Percentiles rank a stretch among this genome's conserved stretches.
phyloP scores from a whole-genome alignment of 805 yeast species.

The Priceomyces melissophilus region DNA sequence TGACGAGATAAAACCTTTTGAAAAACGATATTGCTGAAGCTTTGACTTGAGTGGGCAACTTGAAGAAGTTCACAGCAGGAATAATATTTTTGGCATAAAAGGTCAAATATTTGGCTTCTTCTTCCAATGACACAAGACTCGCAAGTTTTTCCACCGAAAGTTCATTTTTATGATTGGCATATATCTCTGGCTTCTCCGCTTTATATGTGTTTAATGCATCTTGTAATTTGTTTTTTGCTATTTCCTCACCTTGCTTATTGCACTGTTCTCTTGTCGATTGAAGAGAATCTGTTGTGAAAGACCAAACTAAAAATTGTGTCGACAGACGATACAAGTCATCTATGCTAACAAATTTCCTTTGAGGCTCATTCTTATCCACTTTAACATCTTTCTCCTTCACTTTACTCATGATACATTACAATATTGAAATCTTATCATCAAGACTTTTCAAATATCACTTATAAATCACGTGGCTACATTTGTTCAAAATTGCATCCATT shows the following conservation, averaged over 20 bases:
- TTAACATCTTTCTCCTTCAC: not conserved
- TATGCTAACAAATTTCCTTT: conserved; percentile 42
- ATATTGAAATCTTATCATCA: no score
- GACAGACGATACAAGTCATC: conserved; percentile 89
- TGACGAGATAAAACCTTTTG: conserved; percentile 71
- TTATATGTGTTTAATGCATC: conserved; percentile 15
- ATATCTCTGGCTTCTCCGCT: conserved; percentile 24
- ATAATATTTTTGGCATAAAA: conserved; percentile 72
- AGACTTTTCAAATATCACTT: not conserved
- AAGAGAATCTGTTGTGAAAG: conserved; percentile 64
- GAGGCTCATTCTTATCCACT: not conserved
- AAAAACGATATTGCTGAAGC: conserved; percentile 85
- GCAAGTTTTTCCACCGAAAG: conserved; percentile 29
- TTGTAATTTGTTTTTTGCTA: conserved; percentile 31
- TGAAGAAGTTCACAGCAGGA: conserved; percentile 66
- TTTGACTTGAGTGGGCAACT: conserved; percentile 82
- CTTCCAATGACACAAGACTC: conserved; percentile 56
- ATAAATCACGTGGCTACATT: conserved; percentile 3
- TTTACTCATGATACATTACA: not conserved
- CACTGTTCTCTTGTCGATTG: conserved; percentile 43
- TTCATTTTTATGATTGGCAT: conserved; percentile 25
- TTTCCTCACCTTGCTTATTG: conserved; percentile 51
- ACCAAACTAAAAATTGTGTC: conserved; percentile 83
- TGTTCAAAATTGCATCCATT: not conserved
- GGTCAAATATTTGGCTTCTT: conserved; percentile 64